Conservation (phyloP, 345 rosid species). For the Bretschneidera sinensis region DNA sequence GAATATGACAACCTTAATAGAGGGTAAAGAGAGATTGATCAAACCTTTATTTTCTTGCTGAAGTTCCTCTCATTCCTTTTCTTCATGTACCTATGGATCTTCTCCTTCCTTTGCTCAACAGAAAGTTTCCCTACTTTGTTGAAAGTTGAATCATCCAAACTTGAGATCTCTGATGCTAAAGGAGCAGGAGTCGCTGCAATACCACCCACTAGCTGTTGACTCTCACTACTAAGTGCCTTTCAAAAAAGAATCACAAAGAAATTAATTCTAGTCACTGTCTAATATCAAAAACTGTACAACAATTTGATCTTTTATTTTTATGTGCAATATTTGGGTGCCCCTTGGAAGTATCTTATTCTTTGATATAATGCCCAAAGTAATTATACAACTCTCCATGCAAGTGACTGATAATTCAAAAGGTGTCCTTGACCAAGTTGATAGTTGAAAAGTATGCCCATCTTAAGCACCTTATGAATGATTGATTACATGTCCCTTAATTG, state of each 20-base stretch:
- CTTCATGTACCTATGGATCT: constrained; percentile 88
- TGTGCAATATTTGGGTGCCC: too few relatives aligned
- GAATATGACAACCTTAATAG: not conserved
- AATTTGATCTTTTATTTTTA: not conserved
- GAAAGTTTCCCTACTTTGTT: constrained; percentile 76
- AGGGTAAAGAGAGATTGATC: not conserved
- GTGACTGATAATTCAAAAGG: not conserved
- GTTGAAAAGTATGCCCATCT: not conserved
- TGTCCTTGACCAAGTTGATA: not conserved
- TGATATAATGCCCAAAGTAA: not conserved
- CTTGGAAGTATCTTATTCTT: not conserved
- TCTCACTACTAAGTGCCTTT: constrained; percentile 48
- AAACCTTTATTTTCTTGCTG: constrained; percentile 95
- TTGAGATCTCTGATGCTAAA: constrained; percentile 53
- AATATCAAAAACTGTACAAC: not conserved
- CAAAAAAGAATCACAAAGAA: not conserved
- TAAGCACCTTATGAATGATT: not conserved
- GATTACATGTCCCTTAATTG: not conserved
- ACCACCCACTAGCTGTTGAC: constrained; percentile 40
- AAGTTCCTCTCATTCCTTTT: constrained; percentile 92
- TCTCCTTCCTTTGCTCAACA: constrained; percentile 85
- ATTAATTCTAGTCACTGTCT: not conserved
- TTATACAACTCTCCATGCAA: too few relatives aligned
- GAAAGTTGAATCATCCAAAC: constrained; percentile 68
- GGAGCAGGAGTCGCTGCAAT: constrained; percentile 34